A percentile compares a stretch with the other conserved stretches of the same genome.
Evolutionary conservation across 2,329 filamentous ascomycete species (phyloP).

Genomic region (Ceratocystis cacaofunesta): DNA sequence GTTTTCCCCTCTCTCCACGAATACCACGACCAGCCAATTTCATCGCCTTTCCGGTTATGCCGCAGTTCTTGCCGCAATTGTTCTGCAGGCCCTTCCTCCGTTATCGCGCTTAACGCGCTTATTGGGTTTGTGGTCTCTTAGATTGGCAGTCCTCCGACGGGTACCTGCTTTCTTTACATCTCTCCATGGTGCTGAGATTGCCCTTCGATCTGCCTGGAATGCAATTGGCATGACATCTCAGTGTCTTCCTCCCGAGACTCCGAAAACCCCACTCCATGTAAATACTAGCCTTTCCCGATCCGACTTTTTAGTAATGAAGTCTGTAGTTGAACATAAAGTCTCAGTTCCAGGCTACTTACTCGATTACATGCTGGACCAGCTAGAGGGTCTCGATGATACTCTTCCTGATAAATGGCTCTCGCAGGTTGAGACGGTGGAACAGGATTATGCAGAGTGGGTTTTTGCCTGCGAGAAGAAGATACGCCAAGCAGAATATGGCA

Average conservation of each 20-base stretch:
- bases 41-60: conserved; percentile 28
- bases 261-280: background rate
- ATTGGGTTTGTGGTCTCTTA: conserved; percentile 64
- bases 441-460: conserved; percentile 66
- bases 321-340: conserved; percentile 53
- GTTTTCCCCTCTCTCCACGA: conserved; percentile 30
- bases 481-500: conserved; percentile 42
- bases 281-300: conserved; percentile 26
- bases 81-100: conserved; percentile 74
- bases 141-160: conserved; percentile 58
- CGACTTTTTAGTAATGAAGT: conserved; percentile 44
- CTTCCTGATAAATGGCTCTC: conserved; percentile 81
- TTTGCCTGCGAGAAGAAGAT: conserved; percentile 60
- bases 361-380: conserved; percentile 71
- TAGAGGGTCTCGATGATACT: conserved; percentile 73
- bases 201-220: conserved; percentile 52
- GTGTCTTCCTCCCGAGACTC: conserved; percentile 8
- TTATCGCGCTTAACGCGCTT: conserved; percentile 58
- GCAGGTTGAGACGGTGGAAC: conserved; percentile 65
- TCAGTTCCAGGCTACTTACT: conserved; percentile 54
- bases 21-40: background rate
- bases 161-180: conserved; percentile 54
- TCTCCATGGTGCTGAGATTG: conserved; percentile 50
- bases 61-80: conserved; percentile 77
- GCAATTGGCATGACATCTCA: conserved; percentile 32